phyloP scores from a whole-genome alignment of 129 eudicot species.

The Dittrichia graveolens region DNA sequence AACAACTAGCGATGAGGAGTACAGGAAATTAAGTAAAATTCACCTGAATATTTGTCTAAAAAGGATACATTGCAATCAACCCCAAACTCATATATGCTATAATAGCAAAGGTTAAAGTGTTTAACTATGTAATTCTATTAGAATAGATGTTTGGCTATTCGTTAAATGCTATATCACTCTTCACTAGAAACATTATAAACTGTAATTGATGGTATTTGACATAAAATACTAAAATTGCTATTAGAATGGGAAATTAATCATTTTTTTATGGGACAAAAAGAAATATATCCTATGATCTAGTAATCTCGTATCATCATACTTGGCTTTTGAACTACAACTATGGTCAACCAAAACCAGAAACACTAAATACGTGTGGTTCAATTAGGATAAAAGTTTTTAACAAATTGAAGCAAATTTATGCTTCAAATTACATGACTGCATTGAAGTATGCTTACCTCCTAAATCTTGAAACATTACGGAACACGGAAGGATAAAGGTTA shows the following conservation, averaged over 20 bases:
- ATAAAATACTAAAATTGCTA: not conserved
- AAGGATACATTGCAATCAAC: slow-evolving; percentile 8
- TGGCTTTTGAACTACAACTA: not conserved
- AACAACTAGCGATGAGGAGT: not conserved
- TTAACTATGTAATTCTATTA: slow-evolving; percentile 16
- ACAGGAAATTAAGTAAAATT: not conserved
- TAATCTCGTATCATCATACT: not conserved
- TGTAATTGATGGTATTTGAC: not conserved
- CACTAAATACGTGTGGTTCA: too few relatives aligned
- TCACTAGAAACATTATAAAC: not conserved
- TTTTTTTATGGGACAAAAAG: not conserved
- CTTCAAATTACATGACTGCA: not conserved
- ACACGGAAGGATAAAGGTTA: slow-evolving; percentile 45
- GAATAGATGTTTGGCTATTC: not conserved
- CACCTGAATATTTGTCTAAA: not conserved
- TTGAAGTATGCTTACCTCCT: slow-evolving; percentile 40
- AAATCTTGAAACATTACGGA: slow-evolving; percentile 49
- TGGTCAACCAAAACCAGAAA: not conserved
- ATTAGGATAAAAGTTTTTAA: too few relatives aligned
- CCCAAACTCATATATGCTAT: slow-evolving; percentile 1
- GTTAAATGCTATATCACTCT: not conserved
- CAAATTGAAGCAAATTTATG: too few relatives aligned
- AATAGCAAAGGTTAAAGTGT: not conserved
- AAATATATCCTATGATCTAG: not conserved
- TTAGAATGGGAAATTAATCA: not conserved